Percentiles rank a stretch among this genome's conserved stretches.
Conservation (phyloP, 2,329 filamentous ascomycete species). For the Trichoderma pleuroti region DNA sequence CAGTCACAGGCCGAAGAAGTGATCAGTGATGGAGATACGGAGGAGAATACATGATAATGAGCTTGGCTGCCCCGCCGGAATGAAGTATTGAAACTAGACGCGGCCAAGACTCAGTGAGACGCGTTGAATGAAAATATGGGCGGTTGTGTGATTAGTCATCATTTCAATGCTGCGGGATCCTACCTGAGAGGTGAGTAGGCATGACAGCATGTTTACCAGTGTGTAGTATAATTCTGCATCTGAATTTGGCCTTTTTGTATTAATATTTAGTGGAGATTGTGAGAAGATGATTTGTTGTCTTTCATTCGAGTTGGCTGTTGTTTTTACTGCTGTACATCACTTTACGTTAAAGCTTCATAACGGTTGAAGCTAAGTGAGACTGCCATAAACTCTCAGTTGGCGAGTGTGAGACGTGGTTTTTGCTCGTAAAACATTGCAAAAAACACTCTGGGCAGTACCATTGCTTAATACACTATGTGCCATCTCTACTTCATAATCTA, state of each 20-base stretch:
- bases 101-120: conserved; percentile 1
- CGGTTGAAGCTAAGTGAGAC: neutral
- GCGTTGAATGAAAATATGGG: neutral
- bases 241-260: neutral
- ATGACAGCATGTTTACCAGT: too few relatives aligned
- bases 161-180: neutral
- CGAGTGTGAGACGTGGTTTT: neutral
- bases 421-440: neutral
- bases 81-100: neutral
- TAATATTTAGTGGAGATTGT: neutral
- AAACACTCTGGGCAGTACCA: too few relatives aligned
- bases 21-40: neutral
- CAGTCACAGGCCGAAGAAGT: neutral
- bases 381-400: too few relatives aligned
- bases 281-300: neutral
- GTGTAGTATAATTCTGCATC: neutral
- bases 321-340: neutral
- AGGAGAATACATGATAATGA: neutral
- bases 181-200: too few relatives aligned
- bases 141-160: neutral
- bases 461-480: too few relatives aligned
- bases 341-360: neutral
- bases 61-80: conserved; percentile 1
- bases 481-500: too few relatives aligned
- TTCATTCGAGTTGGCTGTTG: neutral